Percentiles rank a stretch among this genome's conserved stretches.
Evolutionary conservation across 768 basidiomycete species (phyloP).

Genomic region (Mycena sanguinolenta): DNA sequence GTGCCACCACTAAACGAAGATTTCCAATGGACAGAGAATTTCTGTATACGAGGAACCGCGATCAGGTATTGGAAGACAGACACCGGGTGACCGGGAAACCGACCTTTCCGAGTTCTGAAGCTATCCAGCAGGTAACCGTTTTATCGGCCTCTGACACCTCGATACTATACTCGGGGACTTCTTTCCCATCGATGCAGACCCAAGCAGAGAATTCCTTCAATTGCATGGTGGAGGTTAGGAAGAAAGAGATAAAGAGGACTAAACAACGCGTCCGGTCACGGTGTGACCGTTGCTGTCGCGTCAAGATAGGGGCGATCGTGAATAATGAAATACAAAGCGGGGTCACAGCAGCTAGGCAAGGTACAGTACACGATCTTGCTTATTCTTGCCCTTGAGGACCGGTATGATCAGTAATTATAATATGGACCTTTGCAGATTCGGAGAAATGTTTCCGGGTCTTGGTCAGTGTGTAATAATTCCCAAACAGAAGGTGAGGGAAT

Average conservation of each 20-base stretch:
- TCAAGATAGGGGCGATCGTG: not conserved
- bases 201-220: constrained; percentile 35
- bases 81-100: not conserved
- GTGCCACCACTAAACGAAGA: not conserved
- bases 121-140: constrained; percentile 41
- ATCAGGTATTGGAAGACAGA: not conserved
- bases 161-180: constrained; percentile 32
- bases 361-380: too few relatives aligned
- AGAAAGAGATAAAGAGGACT: too few relatives aligned
- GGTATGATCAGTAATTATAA: too few relatives aligned
- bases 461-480: too few relatives aligned
- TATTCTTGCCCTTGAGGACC: too few relatives aligned
- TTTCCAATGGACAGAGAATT: constrained; percentile 37
- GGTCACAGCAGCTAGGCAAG: too few relatives aligned
- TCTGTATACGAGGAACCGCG: constrained; percentile 18
- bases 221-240: constrained; percentile 25
- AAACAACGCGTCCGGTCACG: constrained; percentile 6
- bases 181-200: constrained; percentile 34
- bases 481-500: too few relatives aligned
- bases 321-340: too few relatives aligned
- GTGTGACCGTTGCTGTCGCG: not conserved
- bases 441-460: too few relatives aligned
- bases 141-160: constrained; percentile 33
- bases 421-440: too few relatives aligned
- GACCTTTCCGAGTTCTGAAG: constrained; percentile 45